Evolutionary conservation across 202 grass and related monocot species (phyloP), one percentile per base, ranked within the genome.

Genomic region (Carex sylvatica): DNA sequence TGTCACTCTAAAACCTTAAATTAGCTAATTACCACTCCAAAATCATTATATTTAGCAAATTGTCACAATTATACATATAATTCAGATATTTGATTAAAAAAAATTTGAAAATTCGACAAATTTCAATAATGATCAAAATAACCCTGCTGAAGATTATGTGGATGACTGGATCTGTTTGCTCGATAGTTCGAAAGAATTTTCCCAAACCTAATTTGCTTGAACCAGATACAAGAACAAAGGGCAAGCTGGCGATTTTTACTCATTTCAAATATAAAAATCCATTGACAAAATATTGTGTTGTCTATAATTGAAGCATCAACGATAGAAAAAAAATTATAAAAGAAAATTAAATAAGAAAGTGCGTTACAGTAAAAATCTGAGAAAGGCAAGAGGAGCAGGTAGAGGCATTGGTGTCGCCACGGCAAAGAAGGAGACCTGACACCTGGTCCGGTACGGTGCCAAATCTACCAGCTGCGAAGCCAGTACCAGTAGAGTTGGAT

Each of bases 391-490:
- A 18, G 14, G 23, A 31, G 84, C 93, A 90, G 9, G 3, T 6
- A 15, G 1, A 42, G 10, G 90, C 84, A 11, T 79, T 69, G 79
- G 12, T 58, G 74, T 95, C 93, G 6, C 93, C 90, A 9, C 93
- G 93, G 75, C 93, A 95, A 23, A 92, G 84, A 62, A 71, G 67
- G 62, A 91, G 31, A 15, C 90, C 93, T 65, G 67, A 87, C n/a
- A 84, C 84, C 59, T 85, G 72, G 83, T 84, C 61, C 0, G 66
- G 88, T 1, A 47, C 20, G 0, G 40, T 59, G 13, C 93, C 90
- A 55, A 91, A 30, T 16, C 38, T 2, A 75, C 62, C 74, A 4
- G 81, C 77, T 6, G 86, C 84, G 70, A 89, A 95, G 6, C 86
- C 90, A 15, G 78, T 75, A 18, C 18, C 58, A 71, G 83, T 88